phyloP scores from a whole-genome alignment of 176 grass and related monocot species.

The Calamus simplicifolius region DNA sequence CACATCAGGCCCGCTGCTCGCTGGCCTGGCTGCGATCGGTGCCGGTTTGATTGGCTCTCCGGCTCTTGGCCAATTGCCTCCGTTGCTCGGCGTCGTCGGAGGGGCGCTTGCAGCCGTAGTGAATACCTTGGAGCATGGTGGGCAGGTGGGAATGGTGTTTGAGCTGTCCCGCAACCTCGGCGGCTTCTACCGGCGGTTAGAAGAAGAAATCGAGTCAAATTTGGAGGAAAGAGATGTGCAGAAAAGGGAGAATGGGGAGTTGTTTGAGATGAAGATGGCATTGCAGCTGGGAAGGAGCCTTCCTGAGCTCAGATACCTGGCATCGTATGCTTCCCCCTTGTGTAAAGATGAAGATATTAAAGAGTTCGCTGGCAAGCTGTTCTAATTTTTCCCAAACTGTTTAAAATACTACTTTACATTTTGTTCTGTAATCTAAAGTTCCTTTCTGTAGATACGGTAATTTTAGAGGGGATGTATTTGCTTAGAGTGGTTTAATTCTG shows the following conservation, averaged over 20 bases:
- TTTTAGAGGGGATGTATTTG: too few relatives aligned
- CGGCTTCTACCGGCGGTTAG: not conserved
- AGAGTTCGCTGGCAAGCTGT: not conserved
- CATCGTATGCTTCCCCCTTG: not conserved
- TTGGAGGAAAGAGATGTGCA: not conserved
- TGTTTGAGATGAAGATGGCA: not conserved
- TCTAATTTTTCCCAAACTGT: not conserved
- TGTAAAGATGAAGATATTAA: not conserved
- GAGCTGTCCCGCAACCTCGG: not conserved
- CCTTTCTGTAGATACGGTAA: too few relatives aligned
- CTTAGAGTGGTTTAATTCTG: too few relatives aligned
- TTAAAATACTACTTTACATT: too few relatives aligned
- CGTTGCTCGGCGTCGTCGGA: not conserved
- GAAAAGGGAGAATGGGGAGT: not conserved
- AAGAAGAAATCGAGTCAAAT: not conserved
- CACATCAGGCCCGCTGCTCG: constrained; percentile 16
- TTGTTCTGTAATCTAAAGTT: too few relatives aligned
- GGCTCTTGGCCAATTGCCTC: not conserved
- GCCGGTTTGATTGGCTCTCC: constrained; percentile 20
- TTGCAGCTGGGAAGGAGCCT: constrained; percentile 1
- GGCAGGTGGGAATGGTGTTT: not conserved
- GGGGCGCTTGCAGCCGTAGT: not conserved
- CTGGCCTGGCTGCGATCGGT: constrained; percentile 19
- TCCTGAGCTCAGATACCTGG: not conserved
- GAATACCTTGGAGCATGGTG: not conserved